A percentile compares a stretch with the other conserved stretches of the same genome.
These are phyloP conservation scores for Megacollybia marginata DNA, from an alignment of 768 basidiomycete species.

Conservation along the genomic window DNA sequence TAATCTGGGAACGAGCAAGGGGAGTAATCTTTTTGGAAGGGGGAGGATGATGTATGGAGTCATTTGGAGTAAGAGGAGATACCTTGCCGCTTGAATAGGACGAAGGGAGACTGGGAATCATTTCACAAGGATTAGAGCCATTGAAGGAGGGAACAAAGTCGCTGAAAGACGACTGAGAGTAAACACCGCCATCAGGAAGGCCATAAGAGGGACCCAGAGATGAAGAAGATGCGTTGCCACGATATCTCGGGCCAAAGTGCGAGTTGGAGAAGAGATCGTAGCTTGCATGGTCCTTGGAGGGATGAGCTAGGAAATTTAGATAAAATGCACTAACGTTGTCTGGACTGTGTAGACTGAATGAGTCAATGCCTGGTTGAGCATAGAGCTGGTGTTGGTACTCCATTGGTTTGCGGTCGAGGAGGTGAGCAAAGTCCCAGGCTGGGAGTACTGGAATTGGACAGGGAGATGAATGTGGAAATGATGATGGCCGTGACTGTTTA, in stretches of 20 bases:
- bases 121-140: constrained; percentile 53
- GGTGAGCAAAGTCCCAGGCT: constrained; percentile 36
- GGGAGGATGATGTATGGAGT: constrained; percentile 47
- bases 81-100: constrained; percentile 69
- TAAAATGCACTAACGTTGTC: constrained; percentile 25
- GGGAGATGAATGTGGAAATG: no score
- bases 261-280: constrained; percentile 54
- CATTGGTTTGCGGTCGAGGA: constrained; percentile 34
- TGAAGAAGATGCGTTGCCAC: no score
- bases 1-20: constrained; percentile 51
- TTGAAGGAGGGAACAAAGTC: no score
- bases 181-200: no score
- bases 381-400: constrained; percentile 58
- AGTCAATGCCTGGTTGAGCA: constrained; percentile 48
- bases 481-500: no score
- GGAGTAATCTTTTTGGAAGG: constrained; percentile 50
- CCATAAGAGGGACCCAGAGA: constrained; percentile 51
- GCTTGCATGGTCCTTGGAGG: no score
- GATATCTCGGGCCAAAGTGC: constrained; percentile 22
- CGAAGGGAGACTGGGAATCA: constrained; percentile 54
- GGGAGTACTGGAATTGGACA: no score
- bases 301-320: not conserved
- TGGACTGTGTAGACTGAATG: constrained; percentile 38
- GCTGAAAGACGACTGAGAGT: no score
- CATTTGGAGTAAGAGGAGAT: constrained; percentile 59